phyloP scores from a whole-genome alignment of 345 rosid species.

The Rhizophora mangle region DNA sequence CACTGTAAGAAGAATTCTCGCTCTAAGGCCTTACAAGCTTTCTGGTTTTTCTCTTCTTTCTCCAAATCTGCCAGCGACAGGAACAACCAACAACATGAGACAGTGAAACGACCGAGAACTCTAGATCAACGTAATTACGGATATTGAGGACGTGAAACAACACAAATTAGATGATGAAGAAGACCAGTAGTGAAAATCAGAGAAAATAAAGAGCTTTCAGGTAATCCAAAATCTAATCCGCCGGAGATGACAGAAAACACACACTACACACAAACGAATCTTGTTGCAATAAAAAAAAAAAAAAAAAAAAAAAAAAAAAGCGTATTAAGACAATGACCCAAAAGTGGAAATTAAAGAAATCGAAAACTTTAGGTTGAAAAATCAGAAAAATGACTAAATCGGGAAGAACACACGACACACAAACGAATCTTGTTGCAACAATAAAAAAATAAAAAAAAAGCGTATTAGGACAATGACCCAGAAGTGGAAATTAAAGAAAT shows the following conservation, averaged over 20 bases:
- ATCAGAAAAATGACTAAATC: background rate
- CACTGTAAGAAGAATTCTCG: conserved; percentile 59
- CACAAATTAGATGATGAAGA: background rate
- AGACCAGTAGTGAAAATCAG: background rate
- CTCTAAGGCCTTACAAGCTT: conserved; percentile 38
- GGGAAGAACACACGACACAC: background rate
- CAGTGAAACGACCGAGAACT: conserved; percentile 3
- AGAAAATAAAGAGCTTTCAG: background rate
- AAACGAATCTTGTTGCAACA: conserved; percentile 9
- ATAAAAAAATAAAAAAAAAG: background rate
- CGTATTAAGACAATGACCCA: background rate
- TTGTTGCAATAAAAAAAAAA: background rate
- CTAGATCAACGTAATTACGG: background rate
- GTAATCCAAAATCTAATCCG: conserved; percentile 3
- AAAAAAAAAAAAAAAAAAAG: background rate
- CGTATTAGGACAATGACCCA: background rate
- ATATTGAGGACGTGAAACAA: background rate
- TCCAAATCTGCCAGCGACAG: conserved; percentile 30
- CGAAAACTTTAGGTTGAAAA: background rate
- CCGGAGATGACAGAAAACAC: background rate
- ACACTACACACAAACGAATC: background rate
- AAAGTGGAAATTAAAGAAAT: background rate
- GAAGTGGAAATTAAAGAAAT: background rate
- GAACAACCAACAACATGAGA: background rate
- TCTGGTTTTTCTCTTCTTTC: conserved; percentile 42